Conservation (phyloP, 208 protist genomes). For the Wallacemonas collosoma region DNA sequence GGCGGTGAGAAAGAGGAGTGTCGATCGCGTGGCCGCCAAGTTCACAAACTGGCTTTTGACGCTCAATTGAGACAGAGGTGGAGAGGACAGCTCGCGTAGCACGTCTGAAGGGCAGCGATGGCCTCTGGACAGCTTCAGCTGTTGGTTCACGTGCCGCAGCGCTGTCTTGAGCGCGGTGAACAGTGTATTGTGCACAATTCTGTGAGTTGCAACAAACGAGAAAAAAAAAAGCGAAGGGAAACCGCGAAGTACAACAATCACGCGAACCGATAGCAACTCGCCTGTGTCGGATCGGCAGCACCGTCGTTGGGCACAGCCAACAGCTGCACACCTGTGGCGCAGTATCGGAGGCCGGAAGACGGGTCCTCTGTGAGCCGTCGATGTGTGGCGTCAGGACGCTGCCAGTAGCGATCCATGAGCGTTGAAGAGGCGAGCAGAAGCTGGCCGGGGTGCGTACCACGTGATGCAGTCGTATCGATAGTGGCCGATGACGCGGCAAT, state of each 20-base stretch:
- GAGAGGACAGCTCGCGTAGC: no score
- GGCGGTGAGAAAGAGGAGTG: no score
- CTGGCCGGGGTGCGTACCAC: neutral
- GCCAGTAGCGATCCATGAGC: slow-evolving; percentile 14
- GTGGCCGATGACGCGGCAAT: neutral
- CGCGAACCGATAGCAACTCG: neutral
- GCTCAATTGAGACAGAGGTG: no score
- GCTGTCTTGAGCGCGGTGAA: no score
- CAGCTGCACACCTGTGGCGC: neutral
- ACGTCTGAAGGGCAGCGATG: no score
- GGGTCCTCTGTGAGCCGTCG: neutral
- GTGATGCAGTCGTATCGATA: neutral
- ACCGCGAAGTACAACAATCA: neutral
- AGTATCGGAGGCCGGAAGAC: neutral
- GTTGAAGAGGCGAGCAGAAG: slow-evolving; percentile 6
- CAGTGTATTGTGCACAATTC: no score
- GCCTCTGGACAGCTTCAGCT: no score
- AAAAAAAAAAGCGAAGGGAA: no score
- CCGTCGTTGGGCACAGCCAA: neutral
- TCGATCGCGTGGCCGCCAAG: no score
- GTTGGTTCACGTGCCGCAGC: no score
- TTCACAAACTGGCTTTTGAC: no score
- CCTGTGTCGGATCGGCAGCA: neutral
- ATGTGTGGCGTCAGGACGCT: neutral
- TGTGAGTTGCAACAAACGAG: no score